phyloP scores from a whole-genome alignment of 805 yeast species.

The Wickerhamomyces canadensis region DNA sequence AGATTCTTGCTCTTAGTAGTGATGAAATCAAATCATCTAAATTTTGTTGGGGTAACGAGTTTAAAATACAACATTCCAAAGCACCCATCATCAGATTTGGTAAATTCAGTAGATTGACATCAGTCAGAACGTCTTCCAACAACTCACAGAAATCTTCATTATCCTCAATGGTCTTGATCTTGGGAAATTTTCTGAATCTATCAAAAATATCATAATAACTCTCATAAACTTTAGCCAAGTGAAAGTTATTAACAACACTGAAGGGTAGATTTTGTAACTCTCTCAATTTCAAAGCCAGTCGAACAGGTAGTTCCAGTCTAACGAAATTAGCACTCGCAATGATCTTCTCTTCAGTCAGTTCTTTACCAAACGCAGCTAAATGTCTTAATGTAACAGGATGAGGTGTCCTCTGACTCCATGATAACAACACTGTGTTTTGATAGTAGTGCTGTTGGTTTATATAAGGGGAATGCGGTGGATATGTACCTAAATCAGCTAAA shows the following conservation, averaged over 20 bases:
- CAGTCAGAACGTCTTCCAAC: constrained; percentile 56
- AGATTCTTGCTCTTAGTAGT: constrained; percentile 77
- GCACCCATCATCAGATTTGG: constrained; percentile 95
- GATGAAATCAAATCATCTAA: constrained; percentile 73
- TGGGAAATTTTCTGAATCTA: constrained; percentile 68
- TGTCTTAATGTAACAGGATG: constrained; percentile 90
- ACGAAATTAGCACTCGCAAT: constrained; percentile 86
- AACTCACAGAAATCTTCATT: constrained; percentile 68
- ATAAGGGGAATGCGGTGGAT: constrained; percentile 36
- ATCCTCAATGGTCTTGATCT: constrained; percentile 64
- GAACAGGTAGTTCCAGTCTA: constrained; percentile 73
- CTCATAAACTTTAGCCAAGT: constrained; percentile 82
- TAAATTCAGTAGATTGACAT: constrained; percentile 73
- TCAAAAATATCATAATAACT: constrained; percentile 86
- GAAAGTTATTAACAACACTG: constrained; percentile 78
- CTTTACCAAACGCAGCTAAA: constrained; percentile 82
- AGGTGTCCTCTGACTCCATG: constrained; percentile 61
- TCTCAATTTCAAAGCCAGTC: constrained; percentile 74
- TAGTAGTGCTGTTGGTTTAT: constrained; percentile 75
- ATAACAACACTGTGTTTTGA: constrained; percentile 65
- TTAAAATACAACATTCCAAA: constrained; percentile 64
- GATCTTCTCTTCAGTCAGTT: constrained; percentile 69
- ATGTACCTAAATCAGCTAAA: constrained; percentile 33
- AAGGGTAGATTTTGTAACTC: constrained; percentile 81
- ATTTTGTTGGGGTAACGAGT: constrained; percentile 50